Conservation (phyloP, 768 basidiomycete genomes). For the Cystofilobasidium ferigula region DNA sequence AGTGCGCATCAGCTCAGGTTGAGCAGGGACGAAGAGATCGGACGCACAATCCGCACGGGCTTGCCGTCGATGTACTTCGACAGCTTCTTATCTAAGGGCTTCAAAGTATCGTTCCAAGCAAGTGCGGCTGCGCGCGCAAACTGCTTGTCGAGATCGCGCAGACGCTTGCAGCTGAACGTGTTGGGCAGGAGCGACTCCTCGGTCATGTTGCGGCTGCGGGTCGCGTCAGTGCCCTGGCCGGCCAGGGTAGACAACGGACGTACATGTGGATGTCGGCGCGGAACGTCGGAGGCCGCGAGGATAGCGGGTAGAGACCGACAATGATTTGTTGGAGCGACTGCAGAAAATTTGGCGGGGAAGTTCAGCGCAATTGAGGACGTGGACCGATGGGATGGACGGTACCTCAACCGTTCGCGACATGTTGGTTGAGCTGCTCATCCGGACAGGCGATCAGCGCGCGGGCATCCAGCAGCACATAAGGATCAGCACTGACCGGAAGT, state of each 20-base stretch:
- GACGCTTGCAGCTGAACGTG: conserved; percentile 54
- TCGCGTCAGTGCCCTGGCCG: too few relatives aligned
- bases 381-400: background rate
- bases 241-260: too few relatives aligned
- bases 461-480: background rate
- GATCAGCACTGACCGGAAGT: too few relatives aligned
- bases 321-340: conserved; percentile 63
- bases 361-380: conserved; percentile 37
- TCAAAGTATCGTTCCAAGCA: conserved; percentile 52
- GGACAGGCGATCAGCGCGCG: too few relatives aligned
- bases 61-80: conserved; percentile 54
- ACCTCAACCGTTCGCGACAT: conserved; percentile 46
- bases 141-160: conserved; percentile 51
- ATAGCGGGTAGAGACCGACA: conserved; percentile 57
- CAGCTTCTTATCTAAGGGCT: conserved; percentile 34
- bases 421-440: conserved; percentile 56
- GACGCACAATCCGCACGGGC: conserved; percentile 50
- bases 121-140: conserved; percentile 56
- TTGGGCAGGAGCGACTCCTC: conserved; percentile 66
- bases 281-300: conserved; percentile 33
- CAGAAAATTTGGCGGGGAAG: conserved; percentile 36
- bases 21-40: background rate
- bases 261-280: background rate
- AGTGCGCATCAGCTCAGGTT: background rate
- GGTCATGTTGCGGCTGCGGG: conserved; percentile 55